Evolutionary conservation across 140 eudicot genomes (phyloP).

Genomic region (Anethum foeniculum): DNA sequence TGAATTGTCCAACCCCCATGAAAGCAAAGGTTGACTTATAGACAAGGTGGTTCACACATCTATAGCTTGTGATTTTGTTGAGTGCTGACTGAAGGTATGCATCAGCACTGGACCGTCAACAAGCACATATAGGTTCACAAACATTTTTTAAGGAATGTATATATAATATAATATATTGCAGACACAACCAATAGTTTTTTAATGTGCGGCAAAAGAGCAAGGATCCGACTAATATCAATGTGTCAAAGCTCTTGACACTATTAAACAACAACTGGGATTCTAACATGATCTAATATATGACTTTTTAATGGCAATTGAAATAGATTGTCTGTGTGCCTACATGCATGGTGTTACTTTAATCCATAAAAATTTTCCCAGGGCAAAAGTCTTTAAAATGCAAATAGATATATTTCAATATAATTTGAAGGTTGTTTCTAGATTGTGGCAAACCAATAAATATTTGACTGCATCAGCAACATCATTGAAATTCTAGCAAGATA

Average conservation of each 20-base stretch:
- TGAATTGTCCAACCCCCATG: slow-evolving; percentile 1
- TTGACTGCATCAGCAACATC: background rate
- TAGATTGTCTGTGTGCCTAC: background rate
- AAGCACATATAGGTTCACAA: slow-evolving; percentile 12
- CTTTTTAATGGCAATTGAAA: background rate
- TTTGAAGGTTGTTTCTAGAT: background rate
- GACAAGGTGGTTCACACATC: slow-evolving; percentile 7
- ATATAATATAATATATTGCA: background rate
- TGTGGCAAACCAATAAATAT: no score
- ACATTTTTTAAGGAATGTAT: background rate
- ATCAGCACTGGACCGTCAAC: slow-evolving; percentile 18
- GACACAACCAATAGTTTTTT: background rate
- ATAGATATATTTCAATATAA: background rate
- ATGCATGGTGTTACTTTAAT: background rate
- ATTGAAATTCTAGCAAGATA: background rate
- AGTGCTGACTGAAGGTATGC: slow-evolving; percentile 12
- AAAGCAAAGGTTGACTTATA: slow-evolving; percentile 8
- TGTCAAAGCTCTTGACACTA: background rate
- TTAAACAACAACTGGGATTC: background rate
- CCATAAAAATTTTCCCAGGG: background rate
- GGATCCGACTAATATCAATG: background rate
- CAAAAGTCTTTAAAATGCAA: background rate
- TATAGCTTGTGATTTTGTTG: slow-evolving; percentile 14
- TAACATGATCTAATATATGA: background rate
- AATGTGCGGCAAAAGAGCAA: background rate